Evolutionary conservation across 225 moss, liverwort and hornwort species (phyloP), one percentile per base, ranked within the genome.

Genomic region (Marchantia paleacea): DNA sequence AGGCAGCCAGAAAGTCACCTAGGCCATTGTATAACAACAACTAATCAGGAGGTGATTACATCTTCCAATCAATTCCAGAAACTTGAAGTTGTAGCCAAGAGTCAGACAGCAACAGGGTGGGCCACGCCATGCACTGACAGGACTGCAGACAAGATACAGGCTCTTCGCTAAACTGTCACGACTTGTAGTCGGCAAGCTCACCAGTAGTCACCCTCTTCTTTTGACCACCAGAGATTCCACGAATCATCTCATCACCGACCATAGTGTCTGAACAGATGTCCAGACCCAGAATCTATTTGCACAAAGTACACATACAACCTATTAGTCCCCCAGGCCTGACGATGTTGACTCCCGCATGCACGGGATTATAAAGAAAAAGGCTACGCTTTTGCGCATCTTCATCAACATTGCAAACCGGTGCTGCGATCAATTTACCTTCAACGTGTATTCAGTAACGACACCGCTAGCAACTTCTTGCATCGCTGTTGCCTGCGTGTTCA

Each of bases 191-290:
- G 39, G 77, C 10, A 12, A 11, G 55, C 61, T 12, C 69, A 85
- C 85, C 85, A 4, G 85, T 86, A 0, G 86, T 86, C 8, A 83
- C 83, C 64, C 86, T 75, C 57, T 86, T 86, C 81, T 78, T 86
- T 52, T 86, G 86, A 3, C 86, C 86, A 28, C 86, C 86, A 15
- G 83, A 86, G 52, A 83, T 81, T 22, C 86, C 86, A 50, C 86
- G 76, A n/a, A 76, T 72, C 86, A 86, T 86, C 6, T 81, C 78
- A 69, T 86, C 86, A 10, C 86, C 83, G 12, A 86, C 86, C 25
- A 86, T 51, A 7, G 74, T 86, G 54, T 86, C 80, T 0, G 86
- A 64, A 62, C 86, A 86, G 49, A 81, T 76, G 28, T 87, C 86
- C 15, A 87, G 61, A 3, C 86, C 86, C 39, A 87, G 67, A 63